A percentile compares a stretch with the other conserved stretches of the same genome.
Evolutionary conservation across 495 filamentous ascomycete genomes (phyloP).

Genomic region (Hyaloscypha finlandica): DNA sequence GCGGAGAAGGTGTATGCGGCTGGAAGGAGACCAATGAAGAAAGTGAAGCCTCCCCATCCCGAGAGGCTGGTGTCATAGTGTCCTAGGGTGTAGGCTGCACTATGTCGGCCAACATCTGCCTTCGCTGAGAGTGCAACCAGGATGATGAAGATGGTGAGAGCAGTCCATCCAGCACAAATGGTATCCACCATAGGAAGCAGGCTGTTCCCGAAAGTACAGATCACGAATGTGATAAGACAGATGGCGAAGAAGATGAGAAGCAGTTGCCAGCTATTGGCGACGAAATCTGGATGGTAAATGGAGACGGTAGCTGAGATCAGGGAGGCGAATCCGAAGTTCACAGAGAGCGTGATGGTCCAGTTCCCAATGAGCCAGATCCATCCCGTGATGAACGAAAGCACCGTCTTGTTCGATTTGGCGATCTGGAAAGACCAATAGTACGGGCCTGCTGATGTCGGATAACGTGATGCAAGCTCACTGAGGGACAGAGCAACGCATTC

Average conservation of each 20-base stretch:
- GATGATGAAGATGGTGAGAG: conserved; percentile 44
- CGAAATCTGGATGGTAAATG: conserved; percentile 33
- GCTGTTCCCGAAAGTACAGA: conserved; percentile 44
- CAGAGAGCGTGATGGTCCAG: conserved; percentile 40
- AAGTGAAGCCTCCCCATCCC: conserved; percentile 45
- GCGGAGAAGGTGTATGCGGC: conserved; percentile 53
- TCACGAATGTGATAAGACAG: conserved; percentile 44
- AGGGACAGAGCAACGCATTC: conserved; percentile 41
- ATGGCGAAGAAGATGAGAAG: conserved; percentile 46
- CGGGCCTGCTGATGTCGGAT: conserved; percentile 51
- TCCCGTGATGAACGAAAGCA: conserved; percentile 47
- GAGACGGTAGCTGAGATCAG: conserved; percentile 37
- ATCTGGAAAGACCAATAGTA: conserved; percentile 53
- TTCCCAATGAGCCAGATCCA: conserved; percentile 35
- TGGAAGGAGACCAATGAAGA: conserved; percentile 56
- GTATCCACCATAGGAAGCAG: conserved; percentile 55
- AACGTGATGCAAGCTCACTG: conserved; percentile 49
- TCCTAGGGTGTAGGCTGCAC: conserved; percentile 43
- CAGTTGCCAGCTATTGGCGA: conserved; percentile 34
- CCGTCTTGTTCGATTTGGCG: conserved; percentile 45
- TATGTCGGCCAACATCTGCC: conserved; percentile 46
- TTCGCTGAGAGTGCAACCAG: conserved; percentile 45
- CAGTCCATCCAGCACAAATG: conserved; percentile 50
- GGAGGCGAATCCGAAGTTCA: conserved; percentile 44
- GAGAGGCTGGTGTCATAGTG: conserved; percentile 43